A percentile compares a stretch with the other conserved stretches of the same genome.
Evolutionary conservation across 768 basidiomycete species (phyloP).

Genomic region (Trametes cingulata): DNA sequence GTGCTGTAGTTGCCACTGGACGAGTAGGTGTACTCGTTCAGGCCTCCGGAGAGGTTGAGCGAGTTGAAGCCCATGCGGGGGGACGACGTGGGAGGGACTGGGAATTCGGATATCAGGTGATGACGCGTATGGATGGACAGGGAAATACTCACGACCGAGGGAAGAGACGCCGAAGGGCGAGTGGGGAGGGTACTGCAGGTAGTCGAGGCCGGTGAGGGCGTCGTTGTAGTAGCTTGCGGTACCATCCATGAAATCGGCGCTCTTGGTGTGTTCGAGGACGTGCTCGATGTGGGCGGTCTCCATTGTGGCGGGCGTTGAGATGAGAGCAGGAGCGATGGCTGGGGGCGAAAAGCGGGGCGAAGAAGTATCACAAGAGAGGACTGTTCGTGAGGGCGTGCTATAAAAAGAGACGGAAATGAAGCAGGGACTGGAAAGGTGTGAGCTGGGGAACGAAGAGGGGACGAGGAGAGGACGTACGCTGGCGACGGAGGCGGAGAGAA

Average conservation of each 20-base stretch:
- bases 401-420: conserved; percentile 20
- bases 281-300: conserved; percentile 48
- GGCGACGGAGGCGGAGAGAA: conserved; percentile 12
- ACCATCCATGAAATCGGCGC: conserved; percentile 49
- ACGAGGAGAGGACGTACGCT: conserved; percentile 21
- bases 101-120: conserved; percentile 12
- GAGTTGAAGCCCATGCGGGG: conserved; percentile 66
- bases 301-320: conserved; percentile 34
- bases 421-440: conserved; percentile 16
- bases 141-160: conserved; percentile 57
- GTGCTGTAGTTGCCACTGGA: conserved; percentile 57
- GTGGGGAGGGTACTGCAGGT: conserved; percentile 73
- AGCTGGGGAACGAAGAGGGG: conserved; percentile 22
- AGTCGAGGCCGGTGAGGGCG: conserved; percentile 48
- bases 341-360: conserved; percentile 17
- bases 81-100: conserved; percentile 55
- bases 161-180: conserved; percentile 59
- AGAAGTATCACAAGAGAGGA: conserved; percentile 24
- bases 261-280: conserved; percentile 50
- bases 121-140: conserved; percentile 17
- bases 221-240: conserved; percentile 42
- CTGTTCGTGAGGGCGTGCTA: conserved; percentile 23
- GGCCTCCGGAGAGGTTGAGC: conserved; percentile 55
- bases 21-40: conserved; percentile 62
- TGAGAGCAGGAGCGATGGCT: conserved; percentile 21